Evolutionary conservation across 75 land plant genomes (phyloP), one percentile per base, ranked within the genome.

Genomic region (Pseudotsuga menziesii): DNA sequence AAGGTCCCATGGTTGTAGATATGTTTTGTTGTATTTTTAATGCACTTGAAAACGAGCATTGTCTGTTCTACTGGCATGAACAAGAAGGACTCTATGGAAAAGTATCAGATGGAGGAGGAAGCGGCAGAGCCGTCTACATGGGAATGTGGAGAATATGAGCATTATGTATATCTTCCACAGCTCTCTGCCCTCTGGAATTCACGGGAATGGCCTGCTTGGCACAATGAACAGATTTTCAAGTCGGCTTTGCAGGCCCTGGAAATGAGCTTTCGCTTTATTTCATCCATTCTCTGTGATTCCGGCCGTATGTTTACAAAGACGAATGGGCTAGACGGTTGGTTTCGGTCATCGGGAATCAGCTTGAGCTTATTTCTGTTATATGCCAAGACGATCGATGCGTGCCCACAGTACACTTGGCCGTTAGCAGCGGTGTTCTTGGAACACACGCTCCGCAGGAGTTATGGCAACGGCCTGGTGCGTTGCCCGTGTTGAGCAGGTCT

Each of bases 1-100:
- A 88, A 56, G 97, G 94, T 22, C 83, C 85, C 0, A 76, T 71
- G 19, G 97, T 86, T 55, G 90, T 93, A n/a, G 93, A 96, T 63
- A 89, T 91, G 91, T 93, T 93, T 79, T 89, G 88, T 56, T 83
- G 96, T 57, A 75, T 91, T 41, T 74, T 96, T 78, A 89, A 86
- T 78, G 72, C 91, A 1, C 79, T 96, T 9, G 48, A 44, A 39
- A 13, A 41, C 23, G 20, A 22, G 44, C 23, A n/a, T 20, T 41
- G 44, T 35, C 0, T 41, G 12, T n/a, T 19, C 11, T 16, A 3
- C 2, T 5, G 3, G 19, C 48, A 69, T 12, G 3, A 32, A 19
- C 13, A 39, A 1, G 22, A 2, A 41, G 14, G 7, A 35, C 2
- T 2, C 2, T 4, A 39, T 69, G 16, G 72, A 11, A 23, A 69